phyloP scores from a whole-genome alignment of 1,139 yeast genomes.

The Saccharomycopsis hybrid region DNA sequence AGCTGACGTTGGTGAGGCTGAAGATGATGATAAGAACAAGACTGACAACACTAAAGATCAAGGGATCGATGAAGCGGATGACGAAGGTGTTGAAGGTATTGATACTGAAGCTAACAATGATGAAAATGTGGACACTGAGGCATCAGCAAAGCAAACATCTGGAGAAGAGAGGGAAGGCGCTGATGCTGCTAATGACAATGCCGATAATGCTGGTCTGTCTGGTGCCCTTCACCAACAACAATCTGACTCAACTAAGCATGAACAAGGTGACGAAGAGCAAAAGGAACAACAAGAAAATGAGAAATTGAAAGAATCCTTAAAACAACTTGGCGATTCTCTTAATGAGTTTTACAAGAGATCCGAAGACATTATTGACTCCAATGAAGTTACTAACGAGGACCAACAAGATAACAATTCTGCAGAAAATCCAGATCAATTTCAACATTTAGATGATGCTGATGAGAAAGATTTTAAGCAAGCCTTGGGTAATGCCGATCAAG shows the following conservation, averaged over 20 bases:
- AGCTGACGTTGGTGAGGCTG: conserved; percentile 24
- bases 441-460: conserved; percentile 82
- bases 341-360: conserved; percentile 89
- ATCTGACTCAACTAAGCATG: conserved; percentile 33
- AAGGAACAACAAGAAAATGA: conserved; percentile 34
- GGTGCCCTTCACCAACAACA: conserved; percentile 15
- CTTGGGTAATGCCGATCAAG: conserved; percentile 80
- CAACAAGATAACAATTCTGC: conserved; percentile 44
- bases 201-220: conserved; percentile 32
- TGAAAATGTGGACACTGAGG: conserved; percentile 45
- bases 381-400: conserved; percentile 37
- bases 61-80: conserved; percentile 26
- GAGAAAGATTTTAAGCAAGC: conserved; percentile 82
- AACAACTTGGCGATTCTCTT: conserved; percentile 83
- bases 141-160: conserved; percentile 65
- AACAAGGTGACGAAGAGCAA: conserved; percentile 30
- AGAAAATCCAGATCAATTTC: conserved; percentile 80
- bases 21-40: conserved; percentile 30
- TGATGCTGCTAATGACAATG: conserved; percentile 59
- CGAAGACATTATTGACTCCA: conserved; percentile 71
- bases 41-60: conserved; percentile 28
- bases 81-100: conserved; percentile 26
- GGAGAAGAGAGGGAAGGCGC: conserved; percentile 77
- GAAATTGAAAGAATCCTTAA: conserved; percentile 72
- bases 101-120: conserved; percentile 26